Conservation (phyloP, 1,139 yeast genomes). For the Sugiyamaella xylanicola region DNA sequence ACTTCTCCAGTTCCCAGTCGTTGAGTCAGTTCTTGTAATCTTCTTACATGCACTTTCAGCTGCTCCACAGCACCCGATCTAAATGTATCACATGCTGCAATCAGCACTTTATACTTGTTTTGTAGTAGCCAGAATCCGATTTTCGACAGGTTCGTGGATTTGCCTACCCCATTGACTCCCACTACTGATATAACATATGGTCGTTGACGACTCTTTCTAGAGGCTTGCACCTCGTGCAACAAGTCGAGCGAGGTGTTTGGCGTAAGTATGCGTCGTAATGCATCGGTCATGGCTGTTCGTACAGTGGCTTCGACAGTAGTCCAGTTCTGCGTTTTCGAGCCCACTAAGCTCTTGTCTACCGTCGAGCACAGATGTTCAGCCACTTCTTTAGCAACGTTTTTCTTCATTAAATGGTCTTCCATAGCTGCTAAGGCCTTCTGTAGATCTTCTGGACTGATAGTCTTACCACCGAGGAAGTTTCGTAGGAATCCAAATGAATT, state of each 20-base stretch:
- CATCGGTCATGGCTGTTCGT: constrained; percentile 68
- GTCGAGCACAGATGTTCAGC: constrained; percentile 59
- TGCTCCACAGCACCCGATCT: constrained; percentile 99
- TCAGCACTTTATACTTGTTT: constrained; percentile 80
- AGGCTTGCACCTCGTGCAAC: constrained; percentile 71
- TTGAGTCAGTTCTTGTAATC: constrained; percentile 64
- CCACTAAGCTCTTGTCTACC: constrained; percentile 62
- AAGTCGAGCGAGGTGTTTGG: constrained; percentile 92
- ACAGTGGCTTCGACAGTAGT: constrained; percentile 63
- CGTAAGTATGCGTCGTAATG: constrained; percentile 78
- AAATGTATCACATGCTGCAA: constrained; percentile 97
- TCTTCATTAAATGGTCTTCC: constrained; percentile 52
- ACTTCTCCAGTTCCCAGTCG: constrained; percentile 56
- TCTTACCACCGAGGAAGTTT: constrained; percentile 63
- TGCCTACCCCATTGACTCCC: constrained; percentile 98
- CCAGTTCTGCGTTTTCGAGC: constrained; percentile 68
- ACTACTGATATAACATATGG: constrained; percentile 96
- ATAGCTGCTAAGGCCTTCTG: constrained; percentile 48
- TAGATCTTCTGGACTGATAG: constrained; percentile 51
- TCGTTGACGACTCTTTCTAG: constrained; percentile 35
- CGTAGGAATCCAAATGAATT: constrained; percentile 57
- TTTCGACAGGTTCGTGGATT: constrained; percentile 92
- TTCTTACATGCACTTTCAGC: constrained; percentile 86
- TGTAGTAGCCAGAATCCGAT: constrained; percentile 94
- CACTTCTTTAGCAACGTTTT: constrained; percentile 58